Percentiles rank a stretch among this genome's conserved stretches.
Conservation (phyloP, 2,329 filamentous ascomycete genomes). For the Colletotrichum sansevieriae region DNA sequence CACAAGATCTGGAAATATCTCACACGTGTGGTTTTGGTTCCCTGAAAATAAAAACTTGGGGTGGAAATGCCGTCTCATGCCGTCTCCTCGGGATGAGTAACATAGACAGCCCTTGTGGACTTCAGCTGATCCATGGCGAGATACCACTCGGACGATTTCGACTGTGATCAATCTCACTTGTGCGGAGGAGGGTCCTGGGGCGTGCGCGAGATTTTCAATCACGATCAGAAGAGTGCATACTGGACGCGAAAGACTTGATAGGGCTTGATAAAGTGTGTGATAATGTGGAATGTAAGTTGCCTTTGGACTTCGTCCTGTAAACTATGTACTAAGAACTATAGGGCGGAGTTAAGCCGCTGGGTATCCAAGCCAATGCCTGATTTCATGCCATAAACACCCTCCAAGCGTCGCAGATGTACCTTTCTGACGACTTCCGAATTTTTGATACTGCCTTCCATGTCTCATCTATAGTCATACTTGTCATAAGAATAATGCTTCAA, state of each 20-base stretch:
- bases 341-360: constrained; percentile 24
- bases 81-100: too few species aligned
- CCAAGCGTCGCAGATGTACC: background rate
- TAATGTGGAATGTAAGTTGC: background rate
- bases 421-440: background rate
- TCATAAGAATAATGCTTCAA: constrained; percentile 12
- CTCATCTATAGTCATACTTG: background rate
- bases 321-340: constrained; percentile 19
- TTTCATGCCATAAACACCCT: background rate
- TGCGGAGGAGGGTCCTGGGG: background rate
- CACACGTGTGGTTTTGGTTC: too few species aligned
- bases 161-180: constrained; percentile 7
- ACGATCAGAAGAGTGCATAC: background rate
- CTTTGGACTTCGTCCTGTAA: background rate
- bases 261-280: background rate
- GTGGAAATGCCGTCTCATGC: too few species aligned
- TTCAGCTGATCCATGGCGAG: background rate
- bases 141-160: constrained; percentile 21
- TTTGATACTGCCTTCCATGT: background rate
- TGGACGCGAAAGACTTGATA: background rate
- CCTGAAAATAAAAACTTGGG: too few species aligned
- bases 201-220: background rate
- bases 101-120: background rate
- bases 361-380: constrained; percentile 11
- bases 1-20: background rate